phyloP scores from a whole-genome alignment of 108 stramenopile species.

The Cyclostephanos invisitatus region DNA sequence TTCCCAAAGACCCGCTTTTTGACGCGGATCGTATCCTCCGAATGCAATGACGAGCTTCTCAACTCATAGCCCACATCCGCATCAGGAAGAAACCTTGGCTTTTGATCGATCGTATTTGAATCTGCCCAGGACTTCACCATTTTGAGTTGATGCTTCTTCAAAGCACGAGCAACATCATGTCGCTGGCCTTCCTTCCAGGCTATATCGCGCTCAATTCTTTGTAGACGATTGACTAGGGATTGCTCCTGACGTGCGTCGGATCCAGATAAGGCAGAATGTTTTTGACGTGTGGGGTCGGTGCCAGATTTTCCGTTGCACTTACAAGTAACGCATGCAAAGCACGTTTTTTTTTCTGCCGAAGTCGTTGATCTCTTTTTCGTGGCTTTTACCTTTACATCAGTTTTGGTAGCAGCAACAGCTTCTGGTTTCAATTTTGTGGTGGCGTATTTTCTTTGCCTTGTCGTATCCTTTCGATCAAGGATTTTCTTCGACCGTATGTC shows the following conservation, averaged over 20 bases:
- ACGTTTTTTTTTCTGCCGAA: constrained; percentile 4
- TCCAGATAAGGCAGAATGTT: constrained; percentile 25
- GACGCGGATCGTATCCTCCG: constrained; percentile 12
- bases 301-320: constrained; percentile 29
- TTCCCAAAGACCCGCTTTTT: constrained; percentile 27
- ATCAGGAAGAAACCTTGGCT: constrained; percentile 39
- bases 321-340: constrained; percentile 38
- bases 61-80: constrained; percentile 20
- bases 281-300: constrained; percentile 10
- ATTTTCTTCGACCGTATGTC: neutral
- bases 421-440: neutral
- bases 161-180: constrained; percentile 26
- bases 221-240: constrained; percentile 34
- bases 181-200: constrained; percentile 32
- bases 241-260: constrained; percentile 40
- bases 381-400: neutral
- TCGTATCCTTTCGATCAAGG: neutral
- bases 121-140: constrained; percentile 36
- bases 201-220: constrained; percentile 37
- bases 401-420: neutral
- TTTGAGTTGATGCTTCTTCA: constrained; percentile 30
- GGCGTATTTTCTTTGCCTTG: neutral
- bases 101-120: constrained; percentile 3
- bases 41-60: constrained; percentile 7
- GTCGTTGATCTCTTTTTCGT: neutral